Evolutionary conservation across 169 alveolate genomes (phyloP).

Genomic region (Cryptosporidium sp.): DNA sequence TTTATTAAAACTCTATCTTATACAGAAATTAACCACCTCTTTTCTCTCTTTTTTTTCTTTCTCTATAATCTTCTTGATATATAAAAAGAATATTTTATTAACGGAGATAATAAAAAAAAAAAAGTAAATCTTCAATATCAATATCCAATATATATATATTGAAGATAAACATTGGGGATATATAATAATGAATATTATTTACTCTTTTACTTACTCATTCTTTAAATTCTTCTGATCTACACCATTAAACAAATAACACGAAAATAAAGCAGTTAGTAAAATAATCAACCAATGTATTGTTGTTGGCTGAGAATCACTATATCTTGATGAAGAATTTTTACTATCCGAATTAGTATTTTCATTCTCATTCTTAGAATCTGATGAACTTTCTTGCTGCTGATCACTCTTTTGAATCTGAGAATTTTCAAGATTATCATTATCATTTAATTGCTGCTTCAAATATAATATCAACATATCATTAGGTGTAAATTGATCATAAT

Average conservation of each 20-base stretch:
- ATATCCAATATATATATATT: no score
- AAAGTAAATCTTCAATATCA: no score
- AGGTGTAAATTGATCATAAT: no score
- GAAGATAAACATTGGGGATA: no score
- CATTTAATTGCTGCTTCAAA: constrained; percentile 13
- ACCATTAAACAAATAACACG: constrained; percentile 21
- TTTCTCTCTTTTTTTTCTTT: no score
- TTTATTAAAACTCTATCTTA: no score
- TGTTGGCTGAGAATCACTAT: constrained; percentile 27
- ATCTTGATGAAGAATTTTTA: constrained; percentile 17
- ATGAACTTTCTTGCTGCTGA: no score
- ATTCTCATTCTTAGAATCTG: neutral
- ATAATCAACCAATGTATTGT: constrained; percentile 49
- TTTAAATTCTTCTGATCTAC: neutral
- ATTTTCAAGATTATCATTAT: neutral
- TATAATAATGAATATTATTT: no score
- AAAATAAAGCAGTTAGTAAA: constrained; percentile 32
- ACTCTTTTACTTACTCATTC: neutral
- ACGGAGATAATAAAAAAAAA: no score
- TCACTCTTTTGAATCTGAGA: neutral
- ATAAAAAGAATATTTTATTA: no score
- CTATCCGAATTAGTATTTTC: neutral
- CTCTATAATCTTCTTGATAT: no score
- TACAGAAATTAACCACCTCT: no score
- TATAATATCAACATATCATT: constrained; percentile 1